phyloP scores from a whole-genome alignment of 768 basidiomycete species.

The Trametes coccinea region DNA sequence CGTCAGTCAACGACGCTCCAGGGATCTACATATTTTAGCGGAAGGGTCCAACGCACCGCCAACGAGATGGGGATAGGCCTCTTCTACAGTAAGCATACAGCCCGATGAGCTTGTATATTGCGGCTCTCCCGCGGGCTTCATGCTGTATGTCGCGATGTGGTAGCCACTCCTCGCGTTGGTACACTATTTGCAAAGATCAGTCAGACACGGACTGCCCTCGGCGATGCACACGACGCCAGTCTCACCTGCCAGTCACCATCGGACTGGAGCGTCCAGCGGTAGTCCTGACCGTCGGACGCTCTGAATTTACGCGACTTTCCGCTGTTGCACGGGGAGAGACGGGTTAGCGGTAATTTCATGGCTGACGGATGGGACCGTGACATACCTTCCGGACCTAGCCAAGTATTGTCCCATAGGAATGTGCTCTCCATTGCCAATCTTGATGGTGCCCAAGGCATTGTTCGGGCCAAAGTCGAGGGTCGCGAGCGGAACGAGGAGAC shows the following conservation, averaged over 20 bases:
- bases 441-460: slow-evolving; percentile 53
- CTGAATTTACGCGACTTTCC: slow-evolving; percentile 53
- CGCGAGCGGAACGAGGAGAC: slow-evolving; percentile 41
- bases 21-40: neutral
- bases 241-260: slow-evolving; percentile 69
- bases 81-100: slow-evolving; percentile 63
- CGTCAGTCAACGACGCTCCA: neutral
- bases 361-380: neutral
- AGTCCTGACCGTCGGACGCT: slow-evolving; percentile 60
- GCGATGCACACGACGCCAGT: slow-evolving; percentile 1
- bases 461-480: slow-evolving; percentile 50
- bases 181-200: slow-evolving; percentile 43
- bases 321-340: neutral
- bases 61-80: slow-evolving; percentile 55
- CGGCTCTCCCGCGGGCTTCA: slow-evolving; percentile 56
- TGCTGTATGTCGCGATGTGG: slow-evolving; percentile 60
- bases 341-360: slow-evolving; percentile 1
- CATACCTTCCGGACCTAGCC: slow-evolving; percentile 43
- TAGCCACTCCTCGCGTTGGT: slow-evolving; percentile 47
- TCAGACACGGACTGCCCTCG: neutral
- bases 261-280: slow-evolving; percentile 56
- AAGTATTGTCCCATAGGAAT: slow-evolving; percentile 58
- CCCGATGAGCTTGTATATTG: slow-evolving; percentile 56
- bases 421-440: slow-evolving; percentile 38
- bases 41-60: slow-evolving; percentile 43